phyloP scores from a whole-genome alignment of 495 filamentous ascomycete species.

The Aspergillus steynii region DNA sequence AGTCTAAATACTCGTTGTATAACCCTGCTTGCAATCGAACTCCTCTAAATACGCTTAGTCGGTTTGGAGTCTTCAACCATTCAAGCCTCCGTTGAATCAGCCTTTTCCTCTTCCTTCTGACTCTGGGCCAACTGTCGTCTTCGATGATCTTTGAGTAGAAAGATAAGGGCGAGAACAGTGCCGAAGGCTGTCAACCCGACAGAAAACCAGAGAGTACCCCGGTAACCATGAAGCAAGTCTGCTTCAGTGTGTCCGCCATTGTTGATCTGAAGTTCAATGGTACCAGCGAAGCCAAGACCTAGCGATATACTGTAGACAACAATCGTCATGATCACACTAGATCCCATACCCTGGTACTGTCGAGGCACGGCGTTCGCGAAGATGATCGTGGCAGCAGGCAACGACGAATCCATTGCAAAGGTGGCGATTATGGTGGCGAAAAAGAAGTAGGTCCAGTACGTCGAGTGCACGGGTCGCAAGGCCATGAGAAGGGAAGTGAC shows the following conservation, averaged over 20 bases:
- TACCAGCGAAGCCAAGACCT: slow-evolving; percentile 67
- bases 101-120: too few relatives aligned
- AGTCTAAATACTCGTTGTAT: too few relatives aligned
- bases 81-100: too few relatives aligned
- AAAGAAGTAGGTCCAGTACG: slow-evolving; percentile 49
- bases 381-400: slow-evolving; percentile 38
- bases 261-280: slow-evolving; percentile 57
- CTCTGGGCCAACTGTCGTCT: too few relatives aligned
- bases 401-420: slow-evolving; percentile 54
- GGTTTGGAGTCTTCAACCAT: too few relatives aligned
- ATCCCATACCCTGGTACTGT: slow-evolving; percentile 51
- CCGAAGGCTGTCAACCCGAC: slow-evolving; percentile 26
- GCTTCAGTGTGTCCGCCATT: slow-evolving; percentile 29
- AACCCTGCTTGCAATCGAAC: too few relatives aligned
- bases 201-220: slow-evolving; percentile 38
- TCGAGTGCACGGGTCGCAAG: slow-evolving; percentile 38
- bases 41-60: too few relatives aligned
- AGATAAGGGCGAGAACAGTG: neutral
- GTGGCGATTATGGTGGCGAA: slow-evolving; percentile 47
- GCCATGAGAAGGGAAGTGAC: slow-evolving; percentile 37
- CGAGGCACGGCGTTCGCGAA: slow-evolving; percentile 34
- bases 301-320: slow-evolving; percentile 68
- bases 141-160: neutral
- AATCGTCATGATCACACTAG: slow-evolving; percentile 61
- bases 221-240: slow-evolving; percentile 37